A percentile compares a stretch with the other conserved stretches of the same genome.
These are phyloP conservation scores for Didymellaceae sp. DNA, from an alignment of 2,329 filamentous ascomycete species.

Conservation along the genomic window DNA sequence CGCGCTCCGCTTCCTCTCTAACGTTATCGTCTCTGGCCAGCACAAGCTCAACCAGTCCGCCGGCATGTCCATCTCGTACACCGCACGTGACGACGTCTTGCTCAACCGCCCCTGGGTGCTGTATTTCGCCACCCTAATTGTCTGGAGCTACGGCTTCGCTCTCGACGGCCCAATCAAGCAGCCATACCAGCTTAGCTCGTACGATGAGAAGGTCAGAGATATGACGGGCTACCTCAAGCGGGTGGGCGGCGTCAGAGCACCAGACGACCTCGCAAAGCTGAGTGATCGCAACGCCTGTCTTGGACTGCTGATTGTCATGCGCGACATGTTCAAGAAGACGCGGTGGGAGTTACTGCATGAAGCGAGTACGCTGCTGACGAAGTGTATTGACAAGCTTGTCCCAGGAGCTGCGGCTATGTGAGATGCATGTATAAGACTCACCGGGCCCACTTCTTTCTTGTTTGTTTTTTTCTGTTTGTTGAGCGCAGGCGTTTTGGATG, in stretches of 20 bases:
- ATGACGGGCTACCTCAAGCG: constrained; percentile 81
- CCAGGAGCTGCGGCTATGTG: constrained; percentile 25
- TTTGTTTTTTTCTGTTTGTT: not conserved
- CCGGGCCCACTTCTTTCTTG: not conserved
- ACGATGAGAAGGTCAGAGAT: constrained; percentile 72
- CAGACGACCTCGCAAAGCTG: constrained; percentile 77
- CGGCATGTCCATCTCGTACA: constrained; percentile 62
- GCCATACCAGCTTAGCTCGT: constrained; percentile 60
- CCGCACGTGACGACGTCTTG: constrained; percentile 84
- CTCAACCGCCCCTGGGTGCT: constrained; percentile 94
- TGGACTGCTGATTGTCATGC: constrained; percentile 80
- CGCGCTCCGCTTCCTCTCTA: constrained; percentile 83
- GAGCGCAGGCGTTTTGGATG: not conserved
- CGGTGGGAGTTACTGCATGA: constrained; percentile 93
- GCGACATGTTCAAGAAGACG: constrained; percentile 80
- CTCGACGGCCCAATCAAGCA: constrained; percentile 77
- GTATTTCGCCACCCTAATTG: constrained; percentile 88
- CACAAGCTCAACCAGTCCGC: constrained; percentile 46
- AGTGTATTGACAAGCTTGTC: constrained; percentile 73
- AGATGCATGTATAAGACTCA: no score
- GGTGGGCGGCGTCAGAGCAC: constrained; percentile 73
- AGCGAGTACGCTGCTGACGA: constrained; percentile 78
- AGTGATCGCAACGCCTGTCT: constrained; percentile 82
- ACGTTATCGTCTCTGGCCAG: constrained; percentile 73
- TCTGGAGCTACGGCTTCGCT: constrained; percentile 95